Conservation (phyloP, 2,329 filamentous ascomycete genomes). For the Didymella glomerata region DNA sequence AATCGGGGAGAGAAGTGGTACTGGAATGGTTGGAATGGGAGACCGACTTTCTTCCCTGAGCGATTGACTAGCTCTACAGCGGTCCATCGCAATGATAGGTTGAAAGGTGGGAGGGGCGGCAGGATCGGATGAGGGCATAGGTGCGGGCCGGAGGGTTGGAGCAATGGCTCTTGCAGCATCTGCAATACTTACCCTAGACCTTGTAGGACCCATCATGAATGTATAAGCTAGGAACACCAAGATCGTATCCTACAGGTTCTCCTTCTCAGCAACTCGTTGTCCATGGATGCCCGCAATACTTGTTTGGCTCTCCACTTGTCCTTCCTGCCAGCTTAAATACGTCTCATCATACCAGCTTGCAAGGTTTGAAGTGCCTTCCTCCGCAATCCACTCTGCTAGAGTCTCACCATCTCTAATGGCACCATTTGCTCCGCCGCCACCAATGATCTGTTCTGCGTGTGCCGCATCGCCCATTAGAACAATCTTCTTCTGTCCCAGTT, state of each 20-base stretch:
- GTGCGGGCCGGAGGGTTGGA: background rate
- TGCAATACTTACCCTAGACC: background rate
- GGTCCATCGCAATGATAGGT: background rate
- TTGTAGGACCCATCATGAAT: background rate
- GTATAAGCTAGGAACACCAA: background rate
- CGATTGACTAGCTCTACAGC: background rate
- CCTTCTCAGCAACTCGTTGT: background rate
- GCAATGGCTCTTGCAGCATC: background rate
- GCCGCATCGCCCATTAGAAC: conserved; percentile 50
- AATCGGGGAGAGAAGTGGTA: conserved; percentile 26
- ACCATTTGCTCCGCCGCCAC: conserved; percentile 52
- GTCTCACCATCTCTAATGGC: conserved; percentile 52
- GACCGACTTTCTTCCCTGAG: conserved; percentile 32
- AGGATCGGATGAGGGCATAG: background rate
- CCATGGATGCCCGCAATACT: conserved; percentile 18
- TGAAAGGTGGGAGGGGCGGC: background rate
- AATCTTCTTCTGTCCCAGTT: conserved; percentile 17
- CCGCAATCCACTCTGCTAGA: conserved; percentile 36
- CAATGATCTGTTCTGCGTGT: conserved; percentile 53
- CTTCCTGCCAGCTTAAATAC: conserved; percentile 10
- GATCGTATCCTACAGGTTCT: background rate
- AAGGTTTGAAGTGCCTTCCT: conserved; percentile 4
- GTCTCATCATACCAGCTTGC: conserved; percentile 14
- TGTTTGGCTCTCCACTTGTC: conserved; percentile 6
- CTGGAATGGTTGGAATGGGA: conserved; percentile 23